These are phyloP conservation scores for Geotrichum ghanense DNA, from an alignment of 805 yeast species.

Conservation along the genomic window DNA sequence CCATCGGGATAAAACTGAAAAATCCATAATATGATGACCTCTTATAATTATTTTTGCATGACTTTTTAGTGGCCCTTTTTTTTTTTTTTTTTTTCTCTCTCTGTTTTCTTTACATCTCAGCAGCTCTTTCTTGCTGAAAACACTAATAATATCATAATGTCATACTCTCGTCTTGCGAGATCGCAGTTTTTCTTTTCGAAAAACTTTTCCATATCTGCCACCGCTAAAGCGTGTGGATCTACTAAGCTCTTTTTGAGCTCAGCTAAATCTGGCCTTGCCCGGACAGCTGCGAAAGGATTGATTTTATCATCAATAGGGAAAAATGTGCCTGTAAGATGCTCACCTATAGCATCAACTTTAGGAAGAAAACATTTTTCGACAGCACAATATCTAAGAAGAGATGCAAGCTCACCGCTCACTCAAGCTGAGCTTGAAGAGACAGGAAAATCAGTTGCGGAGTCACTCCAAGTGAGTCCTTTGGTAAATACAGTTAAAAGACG, in stretches of 20 bases:
- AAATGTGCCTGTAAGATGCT: slow-evolving; percentile 18
- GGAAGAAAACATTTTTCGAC: slow-evolving; percentile 7
- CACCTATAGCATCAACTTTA: not conserved
- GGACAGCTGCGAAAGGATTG: not conserved
- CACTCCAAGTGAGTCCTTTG: slow-evolving; percentile 3
- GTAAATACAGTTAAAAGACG: slow-evolving; percentile 9
- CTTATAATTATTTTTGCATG: no score
- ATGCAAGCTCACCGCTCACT: not conserved
- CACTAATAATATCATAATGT: no score
- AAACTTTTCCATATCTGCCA: slow-evolving; percentile 25
- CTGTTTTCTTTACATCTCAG: no score
- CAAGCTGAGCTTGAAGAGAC: slow-evolving; percentile 4
- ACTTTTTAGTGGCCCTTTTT: no score
- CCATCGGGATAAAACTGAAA: no score
- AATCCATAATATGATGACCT: no score
- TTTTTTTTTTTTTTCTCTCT: no score
- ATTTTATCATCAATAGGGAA: slow-evolving; percentile 22
- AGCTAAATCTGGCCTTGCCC: not conserved
- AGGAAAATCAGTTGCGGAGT: slow-evolving; percentile 13
- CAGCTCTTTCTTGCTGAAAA: no score
- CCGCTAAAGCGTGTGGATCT: slow-evolving; percentile 16
- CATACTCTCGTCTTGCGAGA: slow-evolving; percentile 28
- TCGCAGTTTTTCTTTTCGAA: slow-evolving; percentile 49
- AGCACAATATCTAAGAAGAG: not conserved
- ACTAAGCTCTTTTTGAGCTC: slow-evolving; percentile 3